phyloP scores from a whole-genome alignment of 2,329 filamentous ascomycete species.

The Aciculosporium take region DNA sequence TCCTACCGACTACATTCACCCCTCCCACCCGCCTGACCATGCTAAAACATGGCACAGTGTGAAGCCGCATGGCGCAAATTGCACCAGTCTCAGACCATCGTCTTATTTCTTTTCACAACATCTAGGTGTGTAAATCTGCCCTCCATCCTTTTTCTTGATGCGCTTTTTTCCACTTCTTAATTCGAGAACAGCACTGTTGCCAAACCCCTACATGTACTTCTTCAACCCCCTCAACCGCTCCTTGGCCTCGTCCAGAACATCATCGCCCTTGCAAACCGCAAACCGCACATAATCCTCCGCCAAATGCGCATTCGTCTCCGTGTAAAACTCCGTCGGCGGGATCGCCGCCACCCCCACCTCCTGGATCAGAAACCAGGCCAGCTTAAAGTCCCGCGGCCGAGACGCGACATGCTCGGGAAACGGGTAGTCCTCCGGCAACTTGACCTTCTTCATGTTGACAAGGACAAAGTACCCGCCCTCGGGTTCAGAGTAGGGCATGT shows the following conservation, averaged over 20 bases:
- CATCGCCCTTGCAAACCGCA: slow-evolving; percentile 90
- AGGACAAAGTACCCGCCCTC: slow-evolving; percentile 97
- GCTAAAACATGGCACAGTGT: too few relatives aligned
- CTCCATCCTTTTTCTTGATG: too few relatives aligned
- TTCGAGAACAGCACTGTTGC: too few relatives aligned
- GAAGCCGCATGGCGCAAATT: too few relatives aligned
- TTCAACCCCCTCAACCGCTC: slow-evolving; percentile 57
- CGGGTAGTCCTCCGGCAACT: slow-evolving; percentile 67
- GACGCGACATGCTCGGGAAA: slow-evolving; percentile 82
- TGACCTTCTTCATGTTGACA: slow-evolving; percentile 81
- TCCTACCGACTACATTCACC: too few relatives aligned
- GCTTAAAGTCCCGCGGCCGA: slow-evolving; percentile 82
- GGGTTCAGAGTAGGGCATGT: slow-evolving; percentile 72
- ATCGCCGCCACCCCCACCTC: slow-evolving; percentile 93
- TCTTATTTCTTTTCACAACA: too few relatives aligned
- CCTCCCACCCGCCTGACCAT: too few relatives aligned
- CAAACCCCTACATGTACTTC: slow-evolving; percentile 43
- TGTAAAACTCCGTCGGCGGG: slow-evolving; percentile 95
- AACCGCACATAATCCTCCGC: slow-evolving; percentile 91
- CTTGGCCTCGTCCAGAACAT: slow-evolving; percentile 68
- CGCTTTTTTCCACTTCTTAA: too few relatives aligned
- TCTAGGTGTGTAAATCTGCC: too few relatives aligned
- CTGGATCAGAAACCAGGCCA: slow-evolving; percentile 93
- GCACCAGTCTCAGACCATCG: too few relatives aligned
- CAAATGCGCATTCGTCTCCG: slow-evolving; percentile 64